phyloP scores from a whole-genome alignment of 176 grass and related monocot genomes.

The Poa pratensis region DNA sequence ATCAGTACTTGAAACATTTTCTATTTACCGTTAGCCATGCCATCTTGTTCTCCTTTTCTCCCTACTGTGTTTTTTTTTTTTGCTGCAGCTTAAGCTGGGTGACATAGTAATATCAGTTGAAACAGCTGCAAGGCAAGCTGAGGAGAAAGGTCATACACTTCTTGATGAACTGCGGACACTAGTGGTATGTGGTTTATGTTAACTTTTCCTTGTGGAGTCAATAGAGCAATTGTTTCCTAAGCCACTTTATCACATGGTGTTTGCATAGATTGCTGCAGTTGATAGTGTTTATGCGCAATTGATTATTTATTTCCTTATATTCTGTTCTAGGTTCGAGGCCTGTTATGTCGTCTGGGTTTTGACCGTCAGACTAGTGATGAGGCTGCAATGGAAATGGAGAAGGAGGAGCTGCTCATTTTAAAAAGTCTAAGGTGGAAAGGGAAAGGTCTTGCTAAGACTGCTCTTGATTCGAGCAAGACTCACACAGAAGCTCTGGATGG shows the following conservation, averaged over 20 bases:
- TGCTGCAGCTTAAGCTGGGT: slow-evolving; percentile 80
- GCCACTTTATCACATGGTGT: not conserved
- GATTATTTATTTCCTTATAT: slow-evolving; percentile 8
- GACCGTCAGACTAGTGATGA: slow-evolving; percentile 68
- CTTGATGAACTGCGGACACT: slow-evolving; percentile 91
- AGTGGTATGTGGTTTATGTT: slow-evolving; percentile 32
- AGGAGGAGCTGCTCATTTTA: slow-evolving; percentile 80
- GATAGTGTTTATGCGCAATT: not conserved
- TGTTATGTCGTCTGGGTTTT: slow-evolving; percentile 91
- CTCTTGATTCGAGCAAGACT: slow-evolving; percentile 46
- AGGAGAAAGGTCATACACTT: slow-evolving; percentile 85
- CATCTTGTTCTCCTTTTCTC: slow-evolving; percentile 26
- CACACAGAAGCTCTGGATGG: slow-evolving; percentile 63
- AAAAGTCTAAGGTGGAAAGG: slow-evolving; percentile 89
- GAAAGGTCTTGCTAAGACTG: slow-evolving; percentile 59
- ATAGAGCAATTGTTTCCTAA: too few relatives aligned
- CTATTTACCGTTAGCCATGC: slow-evolving; percentile 10
- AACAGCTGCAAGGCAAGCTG: slow-evolving; percentile 88
- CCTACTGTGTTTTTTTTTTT: not conserved
- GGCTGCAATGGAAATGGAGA: slow-evolving; percentile 78
- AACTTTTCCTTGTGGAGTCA: too few relatives aligned
- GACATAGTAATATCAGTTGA: slow-evolving; percentile 90
- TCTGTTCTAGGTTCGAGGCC: slow-evolving; percentile 74
- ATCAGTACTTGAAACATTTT: slow-evolving; percentile 36
- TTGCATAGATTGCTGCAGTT: not conserved